Conservation (phyloP, 2,329 filamentous ascomycete species). For the Aspergillus glaucus region DNA sequence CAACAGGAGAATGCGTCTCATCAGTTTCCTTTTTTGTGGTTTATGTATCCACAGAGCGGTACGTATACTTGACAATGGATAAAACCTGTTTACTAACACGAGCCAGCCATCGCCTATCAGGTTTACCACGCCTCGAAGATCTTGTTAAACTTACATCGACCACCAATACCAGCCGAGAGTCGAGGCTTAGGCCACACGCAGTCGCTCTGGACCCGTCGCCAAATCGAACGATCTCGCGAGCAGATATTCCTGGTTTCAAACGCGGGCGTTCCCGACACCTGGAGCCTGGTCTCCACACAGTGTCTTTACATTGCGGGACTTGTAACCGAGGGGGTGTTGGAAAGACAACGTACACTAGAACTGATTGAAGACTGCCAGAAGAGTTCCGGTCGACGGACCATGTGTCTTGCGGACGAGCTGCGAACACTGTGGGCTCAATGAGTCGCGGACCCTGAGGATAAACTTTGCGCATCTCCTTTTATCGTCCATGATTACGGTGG, state of each 20-base stretch:
- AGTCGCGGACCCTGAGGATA: no score
- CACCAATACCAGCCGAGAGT: background rate
- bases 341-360: slow-evolving; percentile 1
- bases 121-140: slow-evolving; percentile 5
- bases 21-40: slow-evolving; percentile 3
- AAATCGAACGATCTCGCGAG: slow-evolving; percentile 1
- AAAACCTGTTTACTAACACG: no score
- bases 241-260: slow-evolving; percentile 3
- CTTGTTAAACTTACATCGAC: background rate
- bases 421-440: no score
- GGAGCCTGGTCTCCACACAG: slow-evolving; percentile 2
- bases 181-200: background rate
- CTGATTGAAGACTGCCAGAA: background rate
- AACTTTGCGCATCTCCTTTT: no score
- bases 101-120: slow-evolving; percentile 1
- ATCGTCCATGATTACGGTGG: no score
- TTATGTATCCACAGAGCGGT: slow-evolving; percentile 2
- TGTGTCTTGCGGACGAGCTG: no score
- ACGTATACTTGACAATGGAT: background rate
- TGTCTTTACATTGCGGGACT: slow-evolving; percentile 3
- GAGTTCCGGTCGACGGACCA: no score
- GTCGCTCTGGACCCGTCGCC: background rate
- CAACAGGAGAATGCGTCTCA: background rate
- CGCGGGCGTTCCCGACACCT: background rate
- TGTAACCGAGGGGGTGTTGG: slow-evolving; percentile 1